Conservation (phyloP, 192 early-diverging fungal genomes). For the Coemansia sp. region DNA sequence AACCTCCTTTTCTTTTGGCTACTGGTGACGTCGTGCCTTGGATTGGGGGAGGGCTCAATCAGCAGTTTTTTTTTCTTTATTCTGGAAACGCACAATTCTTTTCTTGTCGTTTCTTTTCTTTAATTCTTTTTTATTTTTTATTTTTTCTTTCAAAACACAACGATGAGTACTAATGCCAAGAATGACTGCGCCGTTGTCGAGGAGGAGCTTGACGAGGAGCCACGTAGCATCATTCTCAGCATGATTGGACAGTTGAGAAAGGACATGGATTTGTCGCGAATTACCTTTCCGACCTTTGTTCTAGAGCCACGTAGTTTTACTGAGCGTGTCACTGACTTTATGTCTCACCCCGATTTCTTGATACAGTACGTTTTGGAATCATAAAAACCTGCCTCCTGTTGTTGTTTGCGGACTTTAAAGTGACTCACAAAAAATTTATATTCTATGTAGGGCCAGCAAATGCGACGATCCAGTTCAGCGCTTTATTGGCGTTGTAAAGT, state of each 20-base stretch:
- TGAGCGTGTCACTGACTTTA: constrained; percentile 96
- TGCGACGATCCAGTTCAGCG: constrained; percentile 71
- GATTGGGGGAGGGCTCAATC: not conserved
- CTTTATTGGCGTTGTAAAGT: constrained; percentile 82
- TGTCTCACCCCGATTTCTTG: constrained; percentile 85
- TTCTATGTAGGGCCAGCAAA: constrained; percentile 63
- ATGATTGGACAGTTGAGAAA: constrained; percentile 87
- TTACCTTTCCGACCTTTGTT: constrained; percentile 96
- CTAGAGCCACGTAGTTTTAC: constrained; percentile 92
- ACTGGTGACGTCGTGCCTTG: too few species aligned
- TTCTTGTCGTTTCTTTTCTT: not conserved
- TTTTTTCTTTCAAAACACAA: not conserved
- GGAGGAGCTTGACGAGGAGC: constrained; percentile 83
- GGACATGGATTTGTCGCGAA: constrained; percentile 88
- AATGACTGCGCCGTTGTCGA: constrained; percentile 55
- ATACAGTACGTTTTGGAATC: constrained; percentile 60
- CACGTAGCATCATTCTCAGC: constrained; percentile 79
- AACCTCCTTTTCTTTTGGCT: too few species aligned
- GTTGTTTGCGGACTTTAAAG: not conserved
- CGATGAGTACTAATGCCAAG: constrained; percentile 31
- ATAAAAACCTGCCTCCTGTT: not conserved
- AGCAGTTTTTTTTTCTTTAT: not conserved
- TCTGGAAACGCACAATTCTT: not conserved
- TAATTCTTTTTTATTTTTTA: constrained; percentile 11
- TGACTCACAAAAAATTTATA: not conserved